Conservation (phyloP, 208 protist species). For the Acanthamoeba lenticulata region DNA sequence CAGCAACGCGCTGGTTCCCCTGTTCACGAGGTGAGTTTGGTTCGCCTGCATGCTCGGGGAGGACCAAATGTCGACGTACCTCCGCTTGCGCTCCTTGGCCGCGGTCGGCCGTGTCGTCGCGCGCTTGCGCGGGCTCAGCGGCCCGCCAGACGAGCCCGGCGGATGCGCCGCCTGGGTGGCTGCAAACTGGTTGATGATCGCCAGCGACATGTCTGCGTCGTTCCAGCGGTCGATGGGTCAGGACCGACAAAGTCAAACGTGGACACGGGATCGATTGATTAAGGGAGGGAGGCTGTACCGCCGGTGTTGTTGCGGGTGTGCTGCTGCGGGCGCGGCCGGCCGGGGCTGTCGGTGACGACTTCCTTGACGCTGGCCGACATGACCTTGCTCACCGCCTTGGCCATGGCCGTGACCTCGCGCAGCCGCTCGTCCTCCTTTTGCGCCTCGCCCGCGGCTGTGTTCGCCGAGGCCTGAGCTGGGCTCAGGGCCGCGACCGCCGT, state of each 20-base stretch:
- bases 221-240: too few relatives aligned
- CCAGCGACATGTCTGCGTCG: neutral
- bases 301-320: neutral
- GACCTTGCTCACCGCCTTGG: neutral
- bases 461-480: too few relatives aligned
- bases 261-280: too few relatives aligned
- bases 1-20: neutral
- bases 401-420: neutral
- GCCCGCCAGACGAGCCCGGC: neutral
- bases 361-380: neutral
- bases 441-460: neutral
- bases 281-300: too few relatives aligned
- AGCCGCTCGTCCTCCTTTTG: neutral
- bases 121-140: neutral
- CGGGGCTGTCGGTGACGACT: neutral
- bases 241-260: too few relatives aligned
- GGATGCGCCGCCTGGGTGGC: neutral
- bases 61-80: neutral
- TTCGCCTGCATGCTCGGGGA: too few relatives aligned
- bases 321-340: neutral
- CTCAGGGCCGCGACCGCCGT: too few relatives aligned
- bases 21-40: too few relatives aligned
- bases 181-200: slow-evolving; percentile 5
- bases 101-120: neutral
- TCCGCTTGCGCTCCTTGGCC: neutral